Evolutionary conservation across 2,329 filamentous ascomycete species (phyloP).

Genomic region (Colletotrichum acutatum): DNA sequence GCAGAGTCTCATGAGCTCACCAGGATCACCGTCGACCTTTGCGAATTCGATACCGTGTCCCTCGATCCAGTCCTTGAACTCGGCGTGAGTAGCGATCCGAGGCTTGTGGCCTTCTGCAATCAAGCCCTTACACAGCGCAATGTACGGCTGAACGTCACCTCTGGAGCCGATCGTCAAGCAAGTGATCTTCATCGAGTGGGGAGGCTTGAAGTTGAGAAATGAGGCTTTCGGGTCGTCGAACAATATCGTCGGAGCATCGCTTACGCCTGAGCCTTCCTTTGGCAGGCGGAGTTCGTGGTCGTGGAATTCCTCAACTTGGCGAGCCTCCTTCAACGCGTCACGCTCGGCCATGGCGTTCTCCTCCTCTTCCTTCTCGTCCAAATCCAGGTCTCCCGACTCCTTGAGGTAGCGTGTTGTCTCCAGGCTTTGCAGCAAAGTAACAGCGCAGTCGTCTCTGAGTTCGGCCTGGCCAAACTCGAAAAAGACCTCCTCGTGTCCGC

Average conservation of each 20-base stretch:
- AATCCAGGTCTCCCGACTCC: slow-evolving; percentile 74
- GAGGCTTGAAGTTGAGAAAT: slow-evolving; percentile 90
- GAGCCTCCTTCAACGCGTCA: slow-evolving; percentile 80
- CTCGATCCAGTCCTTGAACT: slow-evolving; percentile 90
- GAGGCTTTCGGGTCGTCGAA: slow-evolving; percentile 93
- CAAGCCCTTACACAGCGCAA: slow-evolving; percentile 92
- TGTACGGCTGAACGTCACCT: slow-evolving; percentile 97
- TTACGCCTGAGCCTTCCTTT: slow-evolving; percentile 54
- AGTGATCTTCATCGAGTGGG: slow-evolving; percentile 82
- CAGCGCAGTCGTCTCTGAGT: slow-evolving; percentile 86
- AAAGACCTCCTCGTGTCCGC: slow-evolving; percentile 94
- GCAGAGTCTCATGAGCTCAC: slow-evolving; percentile 93
- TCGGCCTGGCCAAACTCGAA: slow-evolving; percentile 89
- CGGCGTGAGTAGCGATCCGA: slow-evolving; percentile 89
- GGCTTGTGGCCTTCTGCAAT: slow-evolving; percentile 87
- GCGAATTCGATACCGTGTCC: slow-evolving; percentile 95
- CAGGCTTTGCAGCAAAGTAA: slow-evolving; percentile 81
- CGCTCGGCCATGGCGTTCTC: slow-evolving; percentile 84
- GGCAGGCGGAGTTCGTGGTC: slow-evolving; percentile 64
- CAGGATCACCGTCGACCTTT: slow-evolving; percentile 89
- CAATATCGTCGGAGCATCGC: slow-evolving; percentile 78
- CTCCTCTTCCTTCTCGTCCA: slow-evolving; percentile 76
- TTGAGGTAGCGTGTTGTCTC: slow-evolving; percentile 78
- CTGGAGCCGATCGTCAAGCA: slow-evolving; percentile 96
- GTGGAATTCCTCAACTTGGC: slow-evolving; percentile 60